Evolutionary conservation across 139 green algal species (phyloP), one percentile per base, ranked within the genome.

Genomic region (Nannochloris sp.): DNA sequence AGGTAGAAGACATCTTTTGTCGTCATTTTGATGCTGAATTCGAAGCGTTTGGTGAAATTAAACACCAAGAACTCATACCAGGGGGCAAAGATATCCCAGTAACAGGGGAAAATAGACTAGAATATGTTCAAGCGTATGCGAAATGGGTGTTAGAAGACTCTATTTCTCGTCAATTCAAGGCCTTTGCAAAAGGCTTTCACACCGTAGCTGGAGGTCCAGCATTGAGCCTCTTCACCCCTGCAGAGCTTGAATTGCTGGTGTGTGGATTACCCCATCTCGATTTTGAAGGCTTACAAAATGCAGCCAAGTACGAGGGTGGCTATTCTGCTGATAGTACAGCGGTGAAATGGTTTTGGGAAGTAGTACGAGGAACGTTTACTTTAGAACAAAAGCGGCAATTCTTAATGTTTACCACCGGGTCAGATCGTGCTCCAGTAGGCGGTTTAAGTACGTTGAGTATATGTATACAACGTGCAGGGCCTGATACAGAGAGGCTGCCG

Each of bases 231-330:
- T 98, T 99, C 79, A 97, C 93, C 70, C 88, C 97, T 75, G 82
- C 90, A 60, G 94, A 99, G 85, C 90, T 99, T 59, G 94, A 99
- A 85, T 85, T 99, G 68, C 77, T 99, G 29, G 96, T 99, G 75
- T 83, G 61, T 45, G 94, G 94, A 13, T 81, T 98, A 74, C 94
- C 94, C 2, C 89, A 98, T 64, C 91, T 99, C 19, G 92, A 99
- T 61, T 51, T 96, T 25, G 84, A 82, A 45, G 91, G 98, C 83
- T 80, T 97, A 75, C 73, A 80, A 13, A 68, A 67, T 38, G 90
- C 97, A 78, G 97, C 89, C 4, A 90, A 97, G 77, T 99, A 99
- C 85, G 79, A 63, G 19, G 87, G 83, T 37, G 87, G 89, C 64
- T 98, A 88, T 82, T 86, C 61, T 29, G 56, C 81, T 23, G 74